Percentiles rank a stretch among this genome's conserved stretches.
Conservation (phyloP, 192 early-diverging fungal species). For the Gaertneriomyces semiglobifer region DNA sequence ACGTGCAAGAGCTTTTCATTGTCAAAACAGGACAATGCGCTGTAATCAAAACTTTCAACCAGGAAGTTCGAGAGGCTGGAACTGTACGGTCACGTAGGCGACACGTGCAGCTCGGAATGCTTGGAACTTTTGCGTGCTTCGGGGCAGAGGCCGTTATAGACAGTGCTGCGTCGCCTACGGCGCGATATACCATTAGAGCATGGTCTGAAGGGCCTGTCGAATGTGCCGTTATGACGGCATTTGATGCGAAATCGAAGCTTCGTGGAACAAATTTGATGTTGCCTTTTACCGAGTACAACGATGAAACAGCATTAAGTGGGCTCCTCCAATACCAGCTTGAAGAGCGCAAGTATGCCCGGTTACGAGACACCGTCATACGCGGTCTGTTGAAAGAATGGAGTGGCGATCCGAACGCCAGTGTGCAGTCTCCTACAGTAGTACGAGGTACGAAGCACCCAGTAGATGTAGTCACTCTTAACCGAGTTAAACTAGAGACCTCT, state of each 20-base stretch:
- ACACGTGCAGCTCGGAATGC: conserved; percentile 22
- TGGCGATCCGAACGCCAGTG: conserved; percentile 27
- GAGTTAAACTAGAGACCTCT: too few relatives aligned
- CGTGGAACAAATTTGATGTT: conserved; percentile 5
- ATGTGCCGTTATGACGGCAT: conserved; percentile 14
- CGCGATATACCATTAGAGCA: conserved; percentile 8
- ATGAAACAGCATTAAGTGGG: conserved; percentile 14
- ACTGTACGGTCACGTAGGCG: background rate
- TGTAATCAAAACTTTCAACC: background rate
- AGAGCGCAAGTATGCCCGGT: conserved; percentile 13
- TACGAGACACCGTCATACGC: conserved; percentile 16
- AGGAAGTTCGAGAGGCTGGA: background rate
- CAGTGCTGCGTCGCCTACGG: background rate
- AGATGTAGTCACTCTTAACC: too few relatives aligned
- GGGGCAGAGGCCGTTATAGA: conserved; percentile 33
- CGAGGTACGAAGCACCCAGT: too few relatives aligned
- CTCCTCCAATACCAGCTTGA: conserved; percentile 6
- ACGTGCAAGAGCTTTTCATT: conserved; percentile 26
- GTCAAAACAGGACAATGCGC: conserved; percentile 29
- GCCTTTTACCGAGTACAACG: background rate
- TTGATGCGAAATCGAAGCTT: conserved; percentile 27
- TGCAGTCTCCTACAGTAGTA: background rate
- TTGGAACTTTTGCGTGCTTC: conserved; percentile 32
- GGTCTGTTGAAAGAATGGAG: conserved; percentile 25
- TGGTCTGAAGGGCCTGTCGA: conserved; percentile 12